Evolutionary conservation across 371 early-diverging fungal species (phyloP), one percentile per base, ranked within the genome.

Genomic region (Mortierella sp.): DNA sequence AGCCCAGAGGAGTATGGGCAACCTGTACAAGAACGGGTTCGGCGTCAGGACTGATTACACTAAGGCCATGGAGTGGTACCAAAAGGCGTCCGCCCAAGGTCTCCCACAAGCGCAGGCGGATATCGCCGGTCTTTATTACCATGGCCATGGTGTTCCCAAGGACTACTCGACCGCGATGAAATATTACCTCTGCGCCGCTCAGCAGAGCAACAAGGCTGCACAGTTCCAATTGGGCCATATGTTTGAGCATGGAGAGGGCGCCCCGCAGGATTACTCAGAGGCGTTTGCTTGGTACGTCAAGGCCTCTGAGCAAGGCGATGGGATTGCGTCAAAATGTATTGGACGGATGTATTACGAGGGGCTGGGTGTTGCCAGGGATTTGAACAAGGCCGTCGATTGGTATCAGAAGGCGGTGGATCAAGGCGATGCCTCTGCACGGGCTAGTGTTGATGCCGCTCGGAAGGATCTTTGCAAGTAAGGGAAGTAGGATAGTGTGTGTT

Each of bases 1-100:
- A 88, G 95, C 95, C 4, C 91, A 95, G 72, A 94, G 90, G 87
- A 94, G 93, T 76, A 85, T 95, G 3, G 96, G 94, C 11, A 64
- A 64, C 24, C 40, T 64, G 10, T 64, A 64, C 67, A 9, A 21
- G 21, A 92, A 90, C 67, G 94, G 93, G 71, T 21, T 19, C 11
- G 67, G 67, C 0, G 67, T 34, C 37, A 34, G 28, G 34, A 21
- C 24, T 34, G 67, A 64, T 1, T 64, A 64, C 10, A 64, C 37
- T 6, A 64, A 37, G 40, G 67, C 67, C 37, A 64, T 64, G 67
- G 37, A 64, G 24, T 64, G 67, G 40, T 64, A 24, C 24, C 67
- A 34, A 21, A 37, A 64, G 67, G 34, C 67, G 2, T 64, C 40
- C 2, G 34, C 37, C 3, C 67, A 64, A 3, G 67, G 67, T 5